Evolutionary conservation across 1,284 basidiomycete species (phyloP), one percentile per base, ranked within the genome.

Genomic region (Ceratobasidium sp.): DNA sequence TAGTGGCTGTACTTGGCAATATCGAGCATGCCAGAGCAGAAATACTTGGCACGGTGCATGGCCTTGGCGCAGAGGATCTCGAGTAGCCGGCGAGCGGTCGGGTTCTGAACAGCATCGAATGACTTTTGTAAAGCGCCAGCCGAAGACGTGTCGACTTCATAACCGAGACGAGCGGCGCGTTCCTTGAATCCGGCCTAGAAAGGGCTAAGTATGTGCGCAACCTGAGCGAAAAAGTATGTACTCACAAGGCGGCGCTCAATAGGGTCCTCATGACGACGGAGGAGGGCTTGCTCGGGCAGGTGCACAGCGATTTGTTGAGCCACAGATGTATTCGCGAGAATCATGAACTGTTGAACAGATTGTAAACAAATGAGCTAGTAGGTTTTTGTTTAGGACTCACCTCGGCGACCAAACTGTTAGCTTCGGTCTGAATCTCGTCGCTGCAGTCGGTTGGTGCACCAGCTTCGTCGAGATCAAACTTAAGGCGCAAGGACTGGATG

Each of bases 1-100:
- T 95, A 99, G 86, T 99, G 98, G 48, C 90, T 87, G 84, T 99
- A 99, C 87, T 99, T 99, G 61, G 96, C 95, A 83, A 99, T 99
- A 85, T 99, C 98, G 81, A 99, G 89, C 96, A 99, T 98, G 80
- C 98, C 98, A 38, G 97, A 92, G 84, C 97, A 99, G 91, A 98
- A 99, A 86, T 99, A 99, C 84, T 97, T 97, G 80, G 98, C 95
- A 71, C 92, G 91, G 79, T 93, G 93, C 82, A 97, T 98, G 23
- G 96, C 92, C 85, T 98, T 98, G 83, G 91, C 93, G 44, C 93
- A 91, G 57, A 98, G 88, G 26, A 97, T 84, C 83, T 96, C 91
- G 26, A 98, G 87, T 40, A 96, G 88, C 68, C 90, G 87, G 77
- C 91, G 91, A 79, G 93, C 93, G 77, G 90, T 90, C 15, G 91